A percentile compares a stretch with the other conserved stretches of the same genome.
Conservation (phyloP, 805 yeast species). For the Lachancea fermentati region DNA sequence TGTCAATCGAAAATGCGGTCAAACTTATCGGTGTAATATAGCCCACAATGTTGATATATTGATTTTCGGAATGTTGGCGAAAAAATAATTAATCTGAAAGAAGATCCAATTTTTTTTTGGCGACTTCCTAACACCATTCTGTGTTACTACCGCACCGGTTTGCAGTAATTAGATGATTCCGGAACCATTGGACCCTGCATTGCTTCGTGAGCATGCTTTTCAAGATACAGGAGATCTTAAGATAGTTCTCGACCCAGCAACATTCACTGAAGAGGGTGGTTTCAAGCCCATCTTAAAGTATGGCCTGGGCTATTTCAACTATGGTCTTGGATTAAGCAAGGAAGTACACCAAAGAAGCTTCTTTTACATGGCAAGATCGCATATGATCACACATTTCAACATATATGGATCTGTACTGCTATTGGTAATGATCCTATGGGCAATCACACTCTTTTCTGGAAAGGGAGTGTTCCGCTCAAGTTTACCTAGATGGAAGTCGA, state of each 20-base stretch:
- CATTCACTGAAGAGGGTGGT: slow-evolving; percentile 29
- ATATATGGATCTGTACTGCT: slow-evolving; percentile 18
- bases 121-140: too few relatives aligned
- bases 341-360: slow-evolving; percentile 22
- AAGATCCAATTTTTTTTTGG: too few relatives aligned
- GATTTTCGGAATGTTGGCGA: too few relatives aligned
- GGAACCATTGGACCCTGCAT: slow-evolving; percentile 32
- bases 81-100: too few relatives aligned
- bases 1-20: too few relatives aligned
- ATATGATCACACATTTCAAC: slow-evolving; percentile 22
- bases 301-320: slow-evolving; percentile 34
- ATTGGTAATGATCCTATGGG: slow-evolving; percentile 16
- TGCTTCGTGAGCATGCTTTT: slow-evolving; percentile 35
- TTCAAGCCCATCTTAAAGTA: slow-evolving; percentile 24
- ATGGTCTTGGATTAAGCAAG: slow-evolving; percentile 19
- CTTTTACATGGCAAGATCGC: slow-evolving; percentile 17
- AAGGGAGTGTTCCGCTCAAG: slow-evolving; percentile 4
- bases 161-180: slow-evolving; percentile 27
- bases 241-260: slow-evolving; percentile 23
- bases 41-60: too few relatives aligned
- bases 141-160: too few relatives aligned
- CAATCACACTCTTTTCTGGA: slow-evolving; percentile 5
- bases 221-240: slow-evolving; percentile 30
- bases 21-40: too few relatives aligned
- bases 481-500: slow-evolving; percentile 2